Percentiles rank a stretch among this genome's conserved stretches.
Evolutionary conservation across 1,284 basidiomycete genomes (phyloP).

Genomic region (Rugosomyces carneus): DNA sequence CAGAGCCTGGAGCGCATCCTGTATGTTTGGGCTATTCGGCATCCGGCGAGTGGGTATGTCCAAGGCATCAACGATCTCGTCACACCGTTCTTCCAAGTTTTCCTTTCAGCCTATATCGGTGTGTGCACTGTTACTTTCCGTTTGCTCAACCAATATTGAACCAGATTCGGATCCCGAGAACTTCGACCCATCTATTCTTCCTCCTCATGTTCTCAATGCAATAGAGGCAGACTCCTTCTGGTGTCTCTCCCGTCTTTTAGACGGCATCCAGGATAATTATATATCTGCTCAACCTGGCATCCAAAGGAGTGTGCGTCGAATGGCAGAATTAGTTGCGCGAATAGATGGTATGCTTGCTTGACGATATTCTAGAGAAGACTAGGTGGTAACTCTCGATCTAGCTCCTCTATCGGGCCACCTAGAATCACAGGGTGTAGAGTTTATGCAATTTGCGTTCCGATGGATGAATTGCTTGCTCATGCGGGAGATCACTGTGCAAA

Average conservation of each 20-base stretch:
- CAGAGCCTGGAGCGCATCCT: conserved; percentile 89
- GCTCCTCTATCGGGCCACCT: conserved; percentile 81
- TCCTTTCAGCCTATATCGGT: conserved; percentile 89
- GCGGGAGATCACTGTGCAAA: conserved; percentile 92
- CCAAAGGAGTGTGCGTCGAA: conserved; percentile 83
- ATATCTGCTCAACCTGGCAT: conserved; percentile 94
- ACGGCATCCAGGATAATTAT: conserved; percentile 97
- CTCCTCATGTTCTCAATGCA: conserved; percentile 65
- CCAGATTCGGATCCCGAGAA: conserved; percentile 82
- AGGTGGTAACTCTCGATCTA: conserved; percentile 24
- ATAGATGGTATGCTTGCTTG: conserved; percentile 67
- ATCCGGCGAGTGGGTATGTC: conserved; percentile 94
- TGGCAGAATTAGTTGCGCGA: conserved; percentile 87
- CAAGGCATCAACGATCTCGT: conserved; percentile 97
- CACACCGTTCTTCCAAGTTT: conserved; percentile 93
- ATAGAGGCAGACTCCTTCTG: conserved; percentile 95
- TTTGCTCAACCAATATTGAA: not conserved
- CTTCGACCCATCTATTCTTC: conserved; percentile 77
- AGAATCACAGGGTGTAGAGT: conserved; percentile 87
- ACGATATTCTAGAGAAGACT: not conserved
- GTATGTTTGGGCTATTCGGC: conserved; percentile 96
- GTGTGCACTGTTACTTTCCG: conserved; percentile 19
- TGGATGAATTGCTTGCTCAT: conserved; percentile 99
- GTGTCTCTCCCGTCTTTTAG: conserved; percentile 89
- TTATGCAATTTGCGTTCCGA: conserved; percentile 97